Conservation (phyloP, 176 grass and related monocot genomes). For the Chloris gayana region DNA sequence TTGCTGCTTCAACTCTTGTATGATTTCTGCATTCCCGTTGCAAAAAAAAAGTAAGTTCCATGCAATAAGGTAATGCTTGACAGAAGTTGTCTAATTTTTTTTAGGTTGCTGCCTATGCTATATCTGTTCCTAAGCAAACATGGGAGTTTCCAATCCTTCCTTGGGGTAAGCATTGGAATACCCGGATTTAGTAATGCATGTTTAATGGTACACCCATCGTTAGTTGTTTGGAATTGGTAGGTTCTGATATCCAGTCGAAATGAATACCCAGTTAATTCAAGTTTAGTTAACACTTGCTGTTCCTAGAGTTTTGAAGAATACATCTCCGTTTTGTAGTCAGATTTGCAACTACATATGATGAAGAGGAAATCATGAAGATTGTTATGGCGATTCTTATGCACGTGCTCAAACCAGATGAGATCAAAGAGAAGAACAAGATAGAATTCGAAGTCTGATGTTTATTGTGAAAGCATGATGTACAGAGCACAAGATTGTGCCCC, state of each 20-base stretch:
- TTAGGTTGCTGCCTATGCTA: conserved; percentile 82
- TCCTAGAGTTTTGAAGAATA: conserved; percentile 20
- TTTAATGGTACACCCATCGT: not conserved
- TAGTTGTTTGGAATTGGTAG: not conserved
- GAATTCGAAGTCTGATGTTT: conserved; percentile 30
- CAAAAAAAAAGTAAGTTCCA: not conserved
- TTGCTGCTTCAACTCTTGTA: conserved; percentile 91
- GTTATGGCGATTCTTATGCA: conserved; percentile 68
- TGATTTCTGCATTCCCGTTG: conserved; percentile 34
- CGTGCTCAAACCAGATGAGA: conserved; percentile 54
- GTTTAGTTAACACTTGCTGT: not conserved
- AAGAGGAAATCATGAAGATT: conserved; percentile 68
- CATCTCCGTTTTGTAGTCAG: conserved; percentile 50
- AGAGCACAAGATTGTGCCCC: conserved; percentile 20
- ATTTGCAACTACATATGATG: conserved; percentile 63
- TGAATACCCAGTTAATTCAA: conserved; percentile 4
- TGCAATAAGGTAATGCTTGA: conserved; percentile 19
- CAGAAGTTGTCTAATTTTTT: conserved; percentile 18
- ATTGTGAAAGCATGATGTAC: not conserved
- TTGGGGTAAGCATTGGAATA: conserved; percentile 65
- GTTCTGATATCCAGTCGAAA: conserved; percentile 10
- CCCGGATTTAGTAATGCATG: not conserved
- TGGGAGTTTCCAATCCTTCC: conserved; percentile 95
- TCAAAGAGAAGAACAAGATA: conserved; percentile 34
- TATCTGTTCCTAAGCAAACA: conserved; percentile 79